phyloP scores from a whole-genome alignment of 345 rosid genomes.

The Rhodamnia argentea region DNA sequence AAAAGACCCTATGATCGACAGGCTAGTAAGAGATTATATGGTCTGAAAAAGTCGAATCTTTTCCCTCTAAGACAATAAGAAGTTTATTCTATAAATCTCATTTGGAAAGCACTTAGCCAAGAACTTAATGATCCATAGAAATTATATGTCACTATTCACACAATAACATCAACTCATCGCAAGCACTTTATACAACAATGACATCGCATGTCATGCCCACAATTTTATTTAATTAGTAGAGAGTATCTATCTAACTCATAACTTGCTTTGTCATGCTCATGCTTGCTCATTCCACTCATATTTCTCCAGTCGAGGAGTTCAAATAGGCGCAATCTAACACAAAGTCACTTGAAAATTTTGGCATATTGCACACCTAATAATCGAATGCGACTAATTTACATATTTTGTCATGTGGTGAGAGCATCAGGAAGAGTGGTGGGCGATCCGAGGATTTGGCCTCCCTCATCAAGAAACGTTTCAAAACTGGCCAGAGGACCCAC shows the following conservation, averaged over 20 bases:
- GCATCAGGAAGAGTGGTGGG: constrained; percentile 56
- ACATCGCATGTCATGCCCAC: not conserved
- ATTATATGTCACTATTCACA: not conserved
- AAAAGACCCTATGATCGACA: not conserved
- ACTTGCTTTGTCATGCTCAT: not conserved
- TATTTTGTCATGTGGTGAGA: constrained; percentile 19
- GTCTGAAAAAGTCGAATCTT: too few relatives aligned
- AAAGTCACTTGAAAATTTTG: not conserved
- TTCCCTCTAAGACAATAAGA: too few relatives aligned
- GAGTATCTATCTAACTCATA: not conserved
- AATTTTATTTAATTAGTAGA: not conserved
- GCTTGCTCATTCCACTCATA: not conserved
- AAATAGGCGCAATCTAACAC: not conserved
- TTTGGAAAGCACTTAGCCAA: not conserved
- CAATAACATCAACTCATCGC: not conserved
- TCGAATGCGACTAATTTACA: not conserved
- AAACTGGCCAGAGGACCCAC: constrained; percentile 19
- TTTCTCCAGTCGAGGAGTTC: not conserved
- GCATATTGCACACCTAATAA: not conserved
- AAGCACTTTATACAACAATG: not conserved
- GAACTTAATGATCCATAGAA: not conserved
- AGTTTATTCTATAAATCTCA: not conserved
- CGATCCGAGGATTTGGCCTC: constrained; percentile 55
- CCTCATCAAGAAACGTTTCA: constrained; percentile 55
- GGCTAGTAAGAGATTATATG: not conserved